Conservation (phyloP, 345 rosid species). For the Noccaea bulbosa region DNA sequence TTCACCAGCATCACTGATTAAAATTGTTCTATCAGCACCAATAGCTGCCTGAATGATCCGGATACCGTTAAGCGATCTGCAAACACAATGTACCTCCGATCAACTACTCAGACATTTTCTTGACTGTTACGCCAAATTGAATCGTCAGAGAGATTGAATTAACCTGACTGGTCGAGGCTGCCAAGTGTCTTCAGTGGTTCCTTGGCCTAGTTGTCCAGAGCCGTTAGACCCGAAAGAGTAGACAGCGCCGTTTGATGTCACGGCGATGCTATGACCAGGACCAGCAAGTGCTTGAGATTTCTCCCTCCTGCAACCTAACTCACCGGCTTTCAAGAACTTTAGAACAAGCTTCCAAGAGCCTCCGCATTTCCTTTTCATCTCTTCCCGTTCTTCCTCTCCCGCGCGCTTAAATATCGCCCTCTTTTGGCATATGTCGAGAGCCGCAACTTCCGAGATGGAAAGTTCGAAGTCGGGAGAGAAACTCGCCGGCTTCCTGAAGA, state of each 20-base stretch:
- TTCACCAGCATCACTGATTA: constrained; percentile 87
- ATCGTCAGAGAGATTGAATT: constrained; percentile 35
- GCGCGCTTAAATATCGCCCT: constrained; percentile 81
- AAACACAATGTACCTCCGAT: constrained; percentile 60
- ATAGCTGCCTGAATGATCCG: constrained; percentile 92
- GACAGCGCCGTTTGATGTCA: constrained; percentile 75
- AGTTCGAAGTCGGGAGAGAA: constrained; percentile 76
- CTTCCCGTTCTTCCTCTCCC: constrained; percentile 66
- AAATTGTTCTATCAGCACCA: constrained; percentile 88
- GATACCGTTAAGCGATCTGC: constrained; percentile 92
- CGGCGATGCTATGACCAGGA: constrained; percentile 92
- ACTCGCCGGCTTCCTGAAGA: constrained; percentile 94
- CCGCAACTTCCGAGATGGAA: constrained; percentile 94
- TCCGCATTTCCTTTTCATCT: constrained; percentile 76
- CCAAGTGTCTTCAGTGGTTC: constrained; percentile 81
- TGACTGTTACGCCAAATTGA: constrained; percentile 31
- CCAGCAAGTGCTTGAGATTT: constrained; percentile 95
- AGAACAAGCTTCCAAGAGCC: constrained; percentile 95
- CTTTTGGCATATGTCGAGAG: constrained; percentile 85
- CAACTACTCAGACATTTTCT: constrained; percentile 42
- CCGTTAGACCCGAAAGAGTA: constrained; percentile 84
- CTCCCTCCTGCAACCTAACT: constrained; percentile 86
- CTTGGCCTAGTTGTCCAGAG: constrained; percentile 93
- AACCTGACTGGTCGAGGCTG: constrained; percentile 90
- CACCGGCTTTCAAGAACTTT: constrained; percentile 82